Conservation (phyloP, 306 rosid genomes). For the Phaseolus lunatus region DNA sequence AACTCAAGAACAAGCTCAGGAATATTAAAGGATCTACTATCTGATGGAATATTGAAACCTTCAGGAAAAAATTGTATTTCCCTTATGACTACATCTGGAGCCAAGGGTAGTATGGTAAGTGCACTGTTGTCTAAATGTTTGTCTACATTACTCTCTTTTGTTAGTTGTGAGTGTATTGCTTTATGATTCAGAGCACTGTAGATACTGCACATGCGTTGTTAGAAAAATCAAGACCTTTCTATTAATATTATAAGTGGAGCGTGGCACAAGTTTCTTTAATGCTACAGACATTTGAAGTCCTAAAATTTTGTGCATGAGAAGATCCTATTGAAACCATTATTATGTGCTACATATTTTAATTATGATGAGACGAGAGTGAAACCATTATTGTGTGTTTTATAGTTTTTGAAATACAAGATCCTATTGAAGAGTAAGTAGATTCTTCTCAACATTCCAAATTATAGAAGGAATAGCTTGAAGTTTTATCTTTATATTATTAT, state of each 20-base stretch:
- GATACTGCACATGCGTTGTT: background rate
- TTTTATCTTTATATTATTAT: background rate
- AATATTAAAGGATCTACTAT: slow-evolving; percentile 75
- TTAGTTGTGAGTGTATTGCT: slow-evolving; percentile 11
- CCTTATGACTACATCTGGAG: slow-evolving; percentile 98
- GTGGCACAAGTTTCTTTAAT: background rate
- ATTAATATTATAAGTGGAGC: slow-evolving; percentile 21
- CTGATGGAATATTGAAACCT: slow-evolving; percentile 75
- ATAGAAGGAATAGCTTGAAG: background rate
- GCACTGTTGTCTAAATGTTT: slow-evolving; percentile 23
- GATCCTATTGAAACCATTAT: background rate
- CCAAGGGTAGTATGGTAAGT: slow-evolving; percentile 93
- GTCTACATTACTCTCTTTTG: background rate
- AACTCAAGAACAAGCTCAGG: slow-evolving; percentile 78
- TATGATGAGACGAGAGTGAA: background rate
- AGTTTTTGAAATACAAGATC: slow-evolving; percentile 11
- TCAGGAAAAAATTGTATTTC: slow-evolving; percentile 88
- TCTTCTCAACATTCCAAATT: slow-evolving; percentile 6
- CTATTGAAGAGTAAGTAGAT: background rate
- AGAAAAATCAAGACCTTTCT: background rate
- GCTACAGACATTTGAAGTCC: slow-evolving; percentile 17
- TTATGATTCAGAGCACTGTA: slow-evolving; percentile 5
- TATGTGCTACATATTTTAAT: background rate
- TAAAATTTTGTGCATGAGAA: slow-evolving; percentile 10
- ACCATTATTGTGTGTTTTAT: background rate